These are phyloP conservation scores for Apiotrichum gamsii DNA, from an alignment of 1,284 basidiomycete genomes.

Conservation along the genomic window DNA sequence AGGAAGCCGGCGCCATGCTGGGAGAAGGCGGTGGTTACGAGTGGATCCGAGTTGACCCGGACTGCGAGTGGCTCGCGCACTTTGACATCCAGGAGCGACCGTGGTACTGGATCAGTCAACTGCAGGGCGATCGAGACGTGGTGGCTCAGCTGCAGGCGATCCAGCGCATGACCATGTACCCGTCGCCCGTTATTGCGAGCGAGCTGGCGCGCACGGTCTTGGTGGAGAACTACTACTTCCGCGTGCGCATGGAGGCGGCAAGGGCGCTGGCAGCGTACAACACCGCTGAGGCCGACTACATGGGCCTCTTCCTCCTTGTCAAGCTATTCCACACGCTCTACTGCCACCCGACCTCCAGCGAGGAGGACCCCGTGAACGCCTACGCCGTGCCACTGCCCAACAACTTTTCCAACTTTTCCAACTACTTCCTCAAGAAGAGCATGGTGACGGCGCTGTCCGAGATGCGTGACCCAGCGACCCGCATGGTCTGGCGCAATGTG, in stretches of 20 bases:
- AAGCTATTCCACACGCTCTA: slow-evolving; percentile 85
- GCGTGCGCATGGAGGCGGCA: slow-evolving; percentile 94
- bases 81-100: slow-evolving; percentile 93
- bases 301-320: slow-evolving; percentile 92
- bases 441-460: slow-evolving; percentile 34
- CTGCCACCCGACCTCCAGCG: slow-evolving; percentile 79
- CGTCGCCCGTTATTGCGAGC: slow-evolving; percentile 84
- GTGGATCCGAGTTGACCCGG: slow-evolving; percentile 98
- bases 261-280: slow-evolving; percentile 64
- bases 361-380: slow-evolving; percentile 72
- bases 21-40: slow-evolving; percentile 73
- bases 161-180: slow-evolving; percentile 70
- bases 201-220: slow-evolving; percentile 85
- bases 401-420: slow-evolving; percentile 82
- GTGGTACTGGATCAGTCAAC: slow-evolving; percentile 98
- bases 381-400: slow-evolving; percentile 86
- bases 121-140: slow-evolving; percentile 95
- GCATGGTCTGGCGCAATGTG: slow-evolving; percentile 66
- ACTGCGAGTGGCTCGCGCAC: slow-evolving; percentile 95
- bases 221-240: slow-evolving; percentile 92
- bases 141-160: slow-evolving; percentile 92
- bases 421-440: slow-evolving; percentile 84
- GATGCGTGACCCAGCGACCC: slow-evolving; percentile 30
- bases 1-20: slow-evolving; percentile 87
- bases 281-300: slow-evolving; percentile 39